phyloP scores from a whole-genome alignment of 441 rosid species.

The Geranium incanum region DNA sequence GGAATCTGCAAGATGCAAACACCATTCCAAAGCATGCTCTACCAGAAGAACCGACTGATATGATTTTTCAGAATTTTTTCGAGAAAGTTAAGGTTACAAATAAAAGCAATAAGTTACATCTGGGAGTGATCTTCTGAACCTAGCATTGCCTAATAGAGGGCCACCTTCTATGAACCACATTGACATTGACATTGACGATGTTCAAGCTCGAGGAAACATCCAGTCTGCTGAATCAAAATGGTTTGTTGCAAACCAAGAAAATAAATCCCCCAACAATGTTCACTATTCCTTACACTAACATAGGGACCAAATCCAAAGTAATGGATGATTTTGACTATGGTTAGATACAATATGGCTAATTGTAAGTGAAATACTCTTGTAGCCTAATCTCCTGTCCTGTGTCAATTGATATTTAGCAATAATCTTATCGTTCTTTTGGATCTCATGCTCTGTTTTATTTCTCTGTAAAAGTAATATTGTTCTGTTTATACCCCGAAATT shows the following conservation, averaged over 20 bases:
- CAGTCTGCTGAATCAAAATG: background rate
- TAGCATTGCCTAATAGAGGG: too few relatives aligned
- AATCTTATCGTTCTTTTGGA: too few relatives aligned
- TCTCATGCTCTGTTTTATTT: too few relatives aligned
- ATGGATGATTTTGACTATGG: conserved; percentile 79
- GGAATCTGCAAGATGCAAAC: background rate
- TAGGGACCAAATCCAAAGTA: conserved; percentile 36
- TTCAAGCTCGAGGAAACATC: conserved; percentile 54
- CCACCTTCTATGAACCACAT: conserved; percentile 7
- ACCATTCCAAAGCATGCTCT: background rate
- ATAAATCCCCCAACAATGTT: conserved; percentile 22
- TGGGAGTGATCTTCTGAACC: too few relatives aligned
- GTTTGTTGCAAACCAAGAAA: background rate
- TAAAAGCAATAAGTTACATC: conserved; percentile 4
- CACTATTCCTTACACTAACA: background rate
- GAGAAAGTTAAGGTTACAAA: conserved; percentile 20
- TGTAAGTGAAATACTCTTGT: conserved; percentile 3
- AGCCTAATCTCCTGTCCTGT: background rate
- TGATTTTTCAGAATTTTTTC: conserved; percentile 19
- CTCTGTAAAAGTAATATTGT: too few relatives aligned
- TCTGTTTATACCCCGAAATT: too few relatives aligned
- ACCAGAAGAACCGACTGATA: background rate
- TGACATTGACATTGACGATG: conserved; percentile 31
- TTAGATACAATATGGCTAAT: conserved; percentile 51
- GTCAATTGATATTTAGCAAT: conserved; percentile 9